A percentile compares a stretch with the other conserved stretches of the same genome.
phyloP scores from a whole-genome alignment of 257 asterid species.

The Lavandula angustifolia region DNA sequence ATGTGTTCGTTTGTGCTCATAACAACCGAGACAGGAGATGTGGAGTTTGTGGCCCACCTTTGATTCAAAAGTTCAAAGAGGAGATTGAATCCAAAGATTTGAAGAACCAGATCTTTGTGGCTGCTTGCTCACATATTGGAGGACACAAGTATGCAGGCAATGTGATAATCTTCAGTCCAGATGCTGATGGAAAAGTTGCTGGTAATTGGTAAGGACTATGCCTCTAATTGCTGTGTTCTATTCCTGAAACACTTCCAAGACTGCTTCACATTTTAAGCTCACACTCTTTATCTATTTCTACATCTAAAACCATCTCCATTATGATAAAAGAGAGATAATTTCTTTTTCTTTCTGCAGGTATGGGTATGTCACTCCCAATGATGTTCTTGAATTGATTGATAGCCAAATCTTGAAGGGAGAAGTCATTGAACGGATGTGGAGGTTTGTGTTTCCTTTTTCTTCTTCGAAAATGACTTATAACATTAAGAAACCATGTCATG shows the following conservation, averaged over 20 bases:
- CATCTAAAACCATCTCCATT: constrained; percentile 22
- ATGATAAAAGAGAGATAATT: constrained; percentile 12
- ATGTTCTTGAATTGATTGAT: constrained; percentile 80
- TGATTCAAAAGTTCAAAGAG: constrained; percentile 76
- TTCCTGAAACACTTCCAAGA: not conserved
- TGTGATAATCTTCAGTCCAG: constrained; percentile 71
- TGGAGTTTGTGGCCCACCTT: constrained; percentile 95
- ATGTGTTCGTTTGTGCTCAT: constrained; percentile 93
- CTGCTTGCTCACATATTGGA: constrained; percentile 95
- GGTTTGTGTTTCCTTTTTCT: constrained; percentile 49
- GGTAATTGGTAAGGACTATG: constrained; percentile 80
- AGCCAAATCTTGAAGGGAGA: constrained; percentile 79
- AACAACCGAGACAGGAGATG: constrained; percentile 79
- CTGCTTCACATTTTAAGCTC: constrained; percentile 14
- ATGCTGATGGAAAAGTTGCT: constrained; percentile 59
- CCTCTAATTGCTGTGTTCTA: constrained; percentile 17
- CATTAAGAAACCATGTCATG: constrained; percentile 12
- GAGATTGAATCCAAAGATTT: constrained; percentile 61
- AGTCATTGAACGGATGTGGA: constrained; percentile 80
- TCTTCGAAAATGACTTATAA: constrained; percentile 3
- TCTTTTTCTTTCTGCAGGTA: constrained; percentile 61
- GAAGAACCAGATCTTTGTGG: constrained; percentile 57
- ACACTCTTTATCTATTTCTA: not conserved
- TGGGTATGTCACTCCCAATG: constrained; percentile 92
- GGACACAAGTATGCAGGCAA: constrained; percentile 99